Percentiles rank a stretch among this genome's conserved stretches.
Evolutionary conservation across 169 alveolate genomes (phyloP).

Genomic region (Toxoplasma gondii): DNA sequence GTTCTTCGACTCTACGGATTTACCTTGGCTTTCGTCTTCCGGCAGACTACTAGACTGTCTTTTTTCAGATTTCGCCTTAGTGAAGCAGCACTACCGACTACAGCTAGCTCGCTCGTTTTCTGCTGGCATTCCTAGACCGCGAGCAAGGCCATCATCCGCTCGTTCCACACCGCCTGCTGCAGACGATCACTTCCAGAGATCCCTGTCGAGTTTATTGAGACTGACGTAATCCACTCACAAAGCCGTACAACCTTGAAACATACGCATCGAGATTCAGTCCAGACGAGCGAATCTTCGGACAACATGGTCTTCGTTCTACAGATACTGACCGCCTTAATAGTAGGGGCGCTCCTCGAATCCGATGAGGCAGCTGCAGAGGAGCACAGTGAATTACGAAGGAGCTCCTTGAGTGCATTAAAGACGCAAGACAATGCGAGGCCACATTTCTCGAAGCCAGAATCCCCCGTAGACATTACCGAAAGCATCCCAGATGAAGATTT

Average conservation of each 20-base stretch:
- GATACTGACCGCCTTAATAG: background rate
- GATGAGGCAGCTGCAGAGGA: background rate
- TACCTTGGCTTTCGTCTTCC: too few relatives aligned
- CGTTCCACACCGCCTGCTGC: too few relatives aligned
- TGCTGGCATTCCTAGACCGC: too few relatives aligned
- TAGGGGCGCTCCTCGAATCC: background rate
- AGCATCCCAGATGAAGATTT: background rate
- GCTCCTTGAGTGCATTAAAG: background rate
- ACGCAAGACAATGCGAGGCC: background rate
- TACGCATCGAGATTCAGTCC: background rate
- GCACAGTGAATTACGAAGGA: too few relatives aligned
- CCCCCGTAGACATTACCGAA: background rate
- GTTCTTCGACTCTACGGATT: too few relatives aligned
- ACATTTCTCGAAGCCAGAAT: background rate
- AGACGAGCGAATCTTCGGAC: background rate
- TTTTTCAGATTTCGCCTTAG: too few relatives aligned
- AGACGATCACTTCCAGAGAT: too few relatives aligned
- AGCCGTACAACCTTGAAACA: background rate
- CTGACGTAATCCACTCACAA: background rate
- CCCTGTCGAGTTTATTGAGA: too few relatives aligned
- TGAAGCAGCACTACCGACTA: too few relatives aligned
- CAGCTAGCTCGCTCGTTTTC: too few relatives aligned
- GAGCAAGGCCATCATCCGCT: too few relatives aligned
- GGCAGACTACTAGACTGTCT: too few relatives aligned
- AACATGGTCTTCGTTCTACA: background rate